Conservation (phyloP, 2,329 filamentous ascomycete species). For the Talaromyces sp. region DNA sequence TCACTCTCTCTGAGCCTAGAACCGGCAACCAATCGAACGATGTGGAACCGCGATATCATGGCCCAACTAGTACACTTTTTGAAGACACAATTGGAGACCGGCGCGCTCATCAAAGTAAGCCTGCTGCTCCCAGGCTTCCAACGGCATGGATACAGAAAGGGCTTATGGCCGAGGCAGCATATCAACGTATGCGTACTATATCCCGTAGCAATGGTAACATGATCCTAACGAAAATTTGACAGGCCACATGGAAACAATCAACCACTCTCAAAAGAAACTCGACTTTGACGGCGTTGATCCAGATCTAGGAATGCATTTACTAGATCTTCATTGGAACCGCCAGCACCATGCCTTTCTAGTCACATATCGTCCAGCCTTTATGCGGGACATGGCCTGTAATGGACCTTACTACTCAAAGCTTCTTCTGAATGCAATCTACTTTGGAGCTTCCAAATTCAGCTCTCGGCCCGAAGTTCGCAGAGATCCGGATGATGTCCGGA, state of each 20-base stretch:
- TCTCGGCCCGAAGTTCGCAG: slow-evolving; percentile 45
- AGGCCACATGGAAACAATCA: slow-evolving; percentile 50
- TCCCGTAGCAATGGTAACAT: not conserved
- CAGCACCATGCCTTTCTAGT: slow-evolving; percentile 50
- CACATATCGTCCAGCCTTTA: slow-evolving; percentile 53
- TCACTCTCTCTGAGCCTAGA: slow-evolving; percentile 24
- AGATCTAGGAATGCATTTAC: slow-evolving; percentile 51
- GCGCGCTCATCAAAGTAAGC: slow-evolving; percentile 16
- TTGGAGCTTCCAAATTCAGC: slow-evolving; percentile 47
- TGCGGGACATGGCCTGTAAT: slow-evolving; percentile 47
- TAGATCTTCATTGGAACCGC: slow-evolving; percentile 53
- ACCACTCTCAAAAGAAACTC: slow-evolving; percentile 45
- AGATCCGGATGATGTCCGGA: slow-evolving; percentile 46
- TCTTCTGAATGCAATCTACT: slow-evolving; percentile 52
- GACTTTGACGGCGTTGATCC: slow-evolving; percentile 57
- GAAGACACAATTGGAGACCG: slow-evolving; percentile 34
- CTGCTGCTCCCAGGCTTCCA: slow-evolving; percentile 18
- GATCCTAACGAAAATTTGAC: not conserved
- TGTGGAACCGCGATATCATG: slow-evolving; percentile 48
- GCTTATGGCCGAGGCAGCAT: slow-evolving; percentile 48
- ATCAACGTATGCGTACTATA: slow-evolving; percentile 34
- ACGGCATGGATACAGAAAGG: slow-evolving; percentile 37
- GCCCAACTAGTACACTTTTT: slow-evolving; percentile 49
- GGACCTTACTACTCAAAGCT: slow-evolving; percentile 53
- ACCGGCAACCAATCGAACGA: slow-evolving; percentile 41